These are phyloP conservation scores for Achaetomiella virescens DNA, from an alignment of 495 filamentous ascomycete genomes.

Conservation along the genomic window DNA sequence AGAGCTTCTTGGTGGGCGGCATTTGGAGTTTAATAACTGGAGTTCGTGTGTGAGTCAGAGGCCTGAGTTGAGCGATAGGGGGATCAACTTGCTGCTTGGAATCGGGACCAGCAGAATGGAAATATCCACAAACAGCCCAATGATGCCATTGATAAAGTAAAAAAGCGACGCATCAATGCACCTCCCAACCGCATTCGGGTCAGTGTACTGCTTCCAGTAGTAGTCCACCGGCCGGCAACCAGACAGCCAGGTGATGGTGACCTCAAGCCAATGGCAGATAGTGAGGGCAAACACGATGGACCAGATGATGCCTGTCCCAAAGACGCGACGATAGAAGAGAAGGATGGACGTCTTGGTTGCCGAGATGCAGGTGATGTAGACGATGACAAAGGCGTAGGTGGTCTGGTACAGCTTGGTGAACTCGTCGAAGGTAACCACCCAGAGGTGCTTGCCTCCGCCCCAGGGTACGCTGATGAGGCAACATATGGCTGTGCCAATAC, in stretches of 20 bases:
- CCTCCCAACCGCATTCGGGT: conserved; percentile 13
- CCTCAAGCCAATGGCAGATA: conserved; percentile 17
- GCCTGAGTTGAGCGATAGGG: background rate
- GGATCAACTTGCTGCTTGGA: conserved; percentile 24
- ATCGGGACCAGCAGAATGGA: conserved; percentile 39
- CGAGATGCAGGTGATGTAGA: conserved; percentile 24
- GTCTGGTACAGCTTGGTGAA: conserved; percentile 23
- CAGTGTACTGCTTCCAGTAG: conserved; percentile 23
- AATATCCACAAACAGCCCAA: conserved; percentile 36
- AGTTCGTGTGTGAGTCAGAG: background rate
- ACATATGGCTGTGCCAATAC: conserved; percentile 19
- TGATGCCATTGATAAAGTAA: conserved; percentile 21
- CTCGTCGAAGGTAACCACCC: conserved; percentile 14
- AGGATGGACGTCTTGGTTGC: conserved; percentile 21
- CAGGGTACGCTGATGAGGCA: conserved; percentile 17
- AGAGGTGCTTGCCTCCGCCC: conserved; percentile 21
- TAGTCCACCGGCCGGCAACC: conserved; percentile 17
- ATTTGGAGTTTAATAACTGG: conserved; percentile 32
- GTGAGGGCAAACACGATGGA: conserved; percentile 13
- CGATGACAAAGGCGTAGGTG: conserved; percentile 22
- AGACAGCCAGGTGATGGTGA: conserved; percentile 20
- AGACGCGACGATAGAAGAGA: conserved; percentile 21
- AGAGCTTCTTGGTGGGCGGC: conserved; percentile 32
- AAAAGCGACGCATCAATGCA: conserved; percentile 22
- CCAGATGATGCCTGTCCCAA: conserved; percentile 17